Conservation (phyloP, 768 basidiomycete genomes). For the Kwoniella bestiolae region DNA sequence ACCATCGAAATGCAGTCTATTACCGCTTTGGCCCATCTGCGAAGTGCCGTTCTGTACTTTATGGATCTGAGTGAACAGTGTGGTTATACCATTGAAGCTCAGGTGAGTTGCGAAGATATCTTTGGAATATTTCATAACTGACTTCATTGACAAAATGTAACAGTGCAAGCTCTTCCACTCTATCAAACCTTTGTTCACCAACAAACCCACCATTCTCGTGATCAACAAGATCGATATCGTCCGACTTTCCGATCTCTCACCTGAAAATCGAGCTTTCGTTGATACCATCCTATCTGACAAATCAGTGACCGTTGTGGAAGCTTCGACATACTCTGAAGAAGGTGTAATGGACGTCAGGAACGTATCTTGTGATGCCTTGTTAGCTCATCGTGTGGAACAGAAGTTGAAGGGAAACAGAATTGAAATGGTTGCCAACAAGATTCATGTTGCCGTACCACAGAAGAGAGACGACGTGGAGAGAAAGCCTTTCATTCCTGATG, state of each 20-base stretch:
- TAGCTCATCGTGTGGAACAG: conserved; percentile 89
- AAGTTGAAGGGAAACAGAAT: conserved; percentile 95
- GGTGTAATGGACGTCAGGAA: conserved; percentile 97
- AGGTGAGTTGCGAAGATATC: conserved; percentile 64
- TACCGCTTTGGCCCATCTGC: conserved; percentile 93
- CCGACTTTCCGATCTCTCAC: conserved; percentile 79
- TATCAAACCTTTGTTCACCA: conserved; percentile 93
- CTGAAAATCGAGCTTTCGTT: conserved; percentile 76
- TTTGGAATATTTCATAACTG: no score
- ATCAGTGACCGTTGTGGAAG: conserved; percentile 72
- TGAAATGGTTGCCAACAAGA: conserved; percentile 88
- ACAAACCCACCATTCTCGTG: conserved; percentile 91
- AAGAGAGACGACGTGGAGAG: conserved; percentile 87
- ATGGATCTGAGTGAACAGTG: conserved; percentile 99
- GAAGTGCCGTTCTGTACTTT: conserved; percentile 92
- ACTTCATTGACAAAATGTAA: no score
- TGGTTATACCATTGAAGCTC: conserved; percentile 94
- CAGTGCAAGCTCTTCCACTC: conserved; percentile 99
- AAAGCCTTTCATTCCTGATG: conserved; percentile 85
- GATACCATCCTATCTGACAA: conserved; percentile 78
- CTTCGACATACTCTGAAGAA: conserved; percentile 94
- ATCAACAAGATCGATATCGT: conserved; percentile 97
- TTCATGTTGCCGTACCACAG: conserved; percentile 92
- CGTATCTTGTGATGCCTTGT: conserved; percentile 89
- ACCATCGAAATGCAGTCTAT: conserved; percentile 99